Evolutionary conservation across 169 alveolate genomes (phyloP).

Genomic region (Cryptosporidium baileyi): DNA sequence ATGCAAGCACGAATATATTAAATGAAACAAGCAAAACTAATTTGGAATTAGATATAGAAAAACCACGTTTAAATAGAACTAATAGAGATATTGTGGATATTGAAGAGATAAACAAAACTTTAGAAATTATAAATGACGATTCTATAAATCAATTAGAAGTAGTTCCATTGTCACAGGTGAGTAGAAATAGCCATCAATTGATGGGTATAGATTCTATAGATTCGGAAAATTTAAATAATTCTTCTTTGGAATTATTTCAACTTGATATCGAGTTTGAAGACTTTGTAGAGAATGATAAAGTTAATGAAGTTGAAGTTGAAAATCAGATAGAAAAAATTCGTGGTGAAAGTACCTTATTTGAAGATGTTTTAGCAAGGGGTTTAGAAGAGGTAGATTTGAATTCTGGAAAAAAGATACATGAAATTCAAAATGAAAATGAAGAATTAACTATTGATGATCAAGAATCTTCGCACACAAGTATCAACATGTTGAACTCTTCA

Average conservation of each 20-base stretch:
- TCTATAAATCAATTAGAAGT: slow-evolving; percentile 8
- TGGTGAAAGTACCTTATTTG: slow-evolving; percentile 27
- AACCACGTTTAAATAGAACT: background rate
- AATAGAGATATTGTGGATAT: background rate
- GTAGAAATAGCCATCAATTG: background rate
- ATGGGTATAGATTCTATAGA: background rate
- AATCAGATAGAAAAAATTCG: slow-evolving; percentile 39
- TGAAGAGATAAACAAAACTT: slow-evolving; percentile 37
- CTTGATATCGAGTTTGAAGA: slow-evolving; percentile 67
- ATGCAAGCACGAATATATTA: background rate
- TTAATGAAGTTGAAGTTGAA: slow-evolving; percentile 19
- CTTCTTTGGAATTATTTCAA: background rate
- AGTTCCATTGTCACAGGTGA: slow-evolving; percentile 25
- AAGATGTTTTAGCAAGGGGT: slow-evolving; percentile 25
- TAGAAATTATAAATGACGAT: slow-evolving; percentile 14
- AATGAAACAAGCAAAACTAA: background rate
- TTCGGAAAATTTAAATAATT: background rate
- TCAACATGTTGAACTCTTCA: background rate
- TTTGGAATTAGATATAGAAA: slow-evolving; percentile 8
- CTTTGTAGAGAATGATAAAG: background rate
- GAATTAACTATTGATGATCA: background rate
- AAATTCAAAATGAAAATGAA: background rate
- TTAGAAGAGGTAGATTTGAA: slow-evolving; percentile 23
- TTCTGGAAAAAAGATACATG: background rate
- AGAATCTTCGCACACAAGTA: background rate